Percentiles rank a stretch among this genome's conserved stretches.
Evolutionary conservation across 2,329 filamentous ascomycete genomes (phyloP).

Genomic region (Lanzia echinophila): DNA sequence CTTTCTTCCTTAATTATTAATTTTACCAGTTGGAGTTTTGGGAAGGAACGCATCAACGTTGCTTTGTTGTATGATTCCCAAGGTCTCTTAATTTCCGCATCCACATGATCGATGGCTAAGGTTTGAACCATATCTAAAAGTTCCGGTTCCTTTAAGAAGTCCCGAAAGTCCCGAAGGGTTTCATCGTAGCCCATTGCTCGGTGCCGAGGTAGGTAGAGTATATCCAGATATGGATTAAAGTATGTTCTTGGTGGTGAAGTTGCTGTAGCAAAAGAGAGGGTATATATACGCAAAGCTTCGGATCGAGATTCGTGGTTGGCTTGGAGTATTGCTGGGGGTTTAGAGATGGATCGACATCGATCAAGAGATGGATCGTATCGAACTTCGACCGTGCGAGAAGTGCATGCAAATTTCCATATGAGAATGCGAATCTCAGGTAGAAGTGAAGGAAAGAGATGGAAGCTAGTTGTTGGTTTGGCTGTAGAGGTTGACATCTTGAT

Average conservation of each 20-base stretch:
- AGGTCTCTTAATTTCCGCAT: slow-evolving; percentile 37
- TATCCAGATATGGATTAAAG: slow-evolving; percentile 27
- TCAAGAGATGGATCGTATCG: slow-evolving; percentile 29
- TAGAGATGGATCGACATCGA: slow-evolving; percentile 32
- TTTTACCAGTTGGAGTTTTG: slow-evolving; percentile 24
- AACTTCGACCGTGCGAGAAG: slow-evolving; percentile 21
- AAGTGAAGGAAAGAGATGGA: slow-evolving; percentile 23
- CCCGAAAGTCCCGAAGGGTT: slow-evolving; percentile 36
- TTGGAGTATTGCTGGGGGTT: slow-evolving; percentile 37
- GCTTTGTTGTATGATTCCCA: slow-evolving; percentile 48
- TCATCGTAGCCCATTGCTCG: slow-evolving; percentile 31
- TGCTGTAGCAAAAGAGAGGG: slow-evolving; percentile 33
- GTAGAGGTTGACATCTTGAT: background rate
- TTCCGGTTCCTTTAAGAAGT: slow-evolving; percentile 28
- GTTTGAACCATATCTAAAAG: slow-evolving; percentile 33
- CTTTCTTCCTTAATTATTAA: slow-evolving; percentile 17
- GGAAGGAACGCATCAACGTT: slow-evolving; percentile 38
- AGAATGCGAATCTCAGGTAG: slow-evolving; percentile 27
- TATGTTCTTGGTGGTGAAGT: slow-evolving; percentile 21
- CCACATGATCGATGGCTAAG: slow-evolving; percentile 42
- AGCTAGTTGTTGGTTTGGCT: slow-evolving; percentile 7
- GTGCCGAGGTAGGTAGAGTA: slow-evolving; percentile 31
- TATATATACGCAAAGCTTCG: slow-evolving; percentile 36
- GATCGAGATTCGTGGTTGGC: slow-evolving; percentile 37
- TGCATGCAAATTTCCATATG: slow-evolving; percentile 24